Evolutionary conservation across 768 basidiomycete genomes (phyloP), one percentile per base, ranked within the genome.

Genomic region (Cyclocybe aegerita): DNA sequence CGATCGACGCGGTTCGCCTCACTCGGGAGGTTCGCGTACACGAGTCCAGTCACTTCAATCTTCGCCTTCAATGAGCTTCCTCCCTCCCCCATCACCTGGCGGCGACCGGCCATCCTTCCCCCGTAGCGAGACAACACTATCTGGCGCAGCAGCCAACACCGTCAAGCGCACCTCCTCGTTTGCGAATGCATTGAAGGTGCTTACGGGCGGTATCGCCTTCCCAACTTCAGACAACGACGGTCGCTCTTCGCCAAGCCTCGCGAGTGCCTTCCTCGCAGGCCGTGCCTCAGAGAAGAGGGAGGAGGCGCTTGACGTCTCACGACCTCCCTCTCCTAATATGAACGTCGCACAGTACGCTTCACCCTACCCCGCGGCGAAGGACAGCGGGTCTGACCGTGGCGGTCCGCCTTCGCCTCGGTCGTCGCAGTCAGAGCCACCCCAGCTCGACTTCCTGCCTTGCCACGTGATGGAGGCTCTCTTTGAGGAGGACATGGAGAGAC

Each of bases 401-500:
- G 29, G 66, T 2, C 60, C 72, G 15, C 66, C 68, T 2, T 54
- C 68, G 2, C 65, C 72, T 2, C 64, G 68, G 1, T 55, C 67
- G 6, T 71, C 69, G 3, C 67, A 69, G 2, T 42, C 43, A 1
- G 58, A 67, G 23, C 70, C 65, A 30, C 50, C 69, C 1, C 68
- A 72, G 1, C 71, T 72, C 38, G 81, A 84, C 46, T 93, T 88
- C 61, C 61, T 77, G 35, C 83, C 92, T 2, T 86, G 82, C 9
- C 80, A 90, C 58, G 90, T 93, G 15, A 90, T 97, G 73, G 88
- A 92, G 54, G 88, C 88, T 0, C 72, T 98, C 29, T 90, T 93
- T 65, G 91, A 93, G 60, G 93, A 96, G 62, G 96, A 98, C 60
- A 91, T 96, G 88, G 92, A 96, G 53, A 82, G 96, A 4, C 63